Conservation (phyloP, 805 yeast genomes). For the Pichia pseudocactophila region DNA sequence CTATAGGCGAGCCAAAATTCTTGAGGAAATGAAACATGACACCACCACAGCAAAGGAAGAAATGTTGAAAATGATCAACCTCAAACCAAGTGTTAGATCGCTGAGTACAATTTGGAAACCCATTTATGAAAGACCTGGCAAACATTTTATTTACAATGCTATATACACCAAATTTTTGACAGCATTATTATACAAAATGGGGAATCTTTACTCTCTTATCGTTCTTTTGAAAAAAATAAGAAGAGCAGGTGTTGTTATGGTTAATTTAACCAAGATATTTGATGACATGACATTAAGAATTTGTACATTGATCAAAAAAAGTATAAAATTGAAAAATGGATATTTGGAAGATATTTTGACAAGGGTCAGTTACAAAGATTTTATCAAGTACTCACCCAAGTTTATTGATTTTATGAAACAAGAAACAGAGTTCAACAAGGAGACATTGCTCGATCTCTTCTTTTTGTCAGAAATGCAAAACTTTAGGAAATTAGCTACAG, state of each 20-base stretch:
- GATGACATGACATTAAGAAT: slow-evolving; percentile 46
- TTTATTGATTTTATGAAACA: slow-evolving; percentile 24
- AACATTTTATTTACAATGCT: slow-evolving; percentile 71
- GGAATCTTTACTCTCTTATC: slow-evolving; percentile 52
- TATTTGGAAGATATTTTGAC: slow-evolving; percentile 47
- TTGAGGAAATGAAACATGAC: slow-evolving; percentile 45
- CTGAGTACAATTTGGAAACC: slow-evolving; percentile 90
- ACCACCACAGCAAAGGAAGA: slow-evolving; percentile 49
- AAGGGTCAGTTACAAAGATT: slow-evolving; percentile 35
- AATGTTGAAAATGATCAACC: slow-evolving; percentile 52
- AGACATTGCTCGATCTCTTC: slow-evolving; percentile 32
- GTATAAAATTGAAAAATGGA: slow-evolving; percentile 33
- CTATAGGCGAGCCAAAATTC: slow-evolving; percentile 59
- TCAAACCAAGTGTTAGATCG: slow-evolving; percentile 60
- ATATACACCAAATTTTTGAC: slow-evolving; percentile 61
- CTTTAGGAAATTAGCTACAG: slow-evolving; percentile 64
- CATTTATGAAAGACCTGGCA: slow-evolving; percentile 84
- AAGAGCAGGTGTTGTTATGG: slow-evolving; percentile 68
- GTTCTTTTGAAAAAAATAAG: slow-evolving; percentile 66
- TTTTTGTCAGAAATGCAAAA: slow-evolving; percentile 46
- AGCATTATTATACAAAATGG: slow-evolving; percentile 40
- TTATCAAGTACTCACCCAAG: slow-evolving; percentile 31
- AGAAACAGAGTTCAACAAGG: slow-evolving; percentile 27
- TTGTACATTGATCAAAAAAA: slow-evolving; percentile 42
- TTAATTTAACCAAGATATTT: slow-evolving; percentile 56